Evolutionary conservation across 495 filamentous ascomycete species (phyloP).

Genomic region (Hypoxylon fragiforme): DNA sequence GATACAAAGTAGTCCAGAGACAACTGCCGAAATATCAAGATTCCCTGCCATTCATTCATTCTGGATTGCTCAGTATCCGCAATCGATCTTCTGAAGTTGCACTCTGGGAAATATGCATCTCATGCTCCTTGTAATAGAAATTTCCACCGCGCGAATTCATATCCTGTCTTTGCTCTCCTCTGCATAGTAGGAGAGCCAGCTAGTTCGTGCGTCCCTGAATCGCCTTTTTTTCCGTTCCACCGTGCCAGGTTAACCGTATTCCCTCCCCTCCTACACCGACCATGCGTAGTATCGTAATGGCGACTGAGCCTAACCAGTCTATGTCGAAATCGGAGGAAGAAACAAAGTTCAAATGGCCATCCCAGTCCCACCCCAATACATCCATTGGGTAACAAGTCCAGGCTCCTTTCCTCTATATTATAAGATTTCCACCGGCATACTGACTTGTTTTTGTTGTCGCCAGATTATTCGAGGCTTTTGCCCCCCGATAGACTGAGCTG

Average conservation of each 20-base stretch:
- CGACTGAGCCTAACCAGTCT: slow-evolving; percentile 28
- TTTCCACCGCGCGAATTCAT: slow-evolving; percentile 1
- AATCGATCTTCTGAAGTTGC: background rate
- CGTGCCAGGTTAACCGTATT: background rate
- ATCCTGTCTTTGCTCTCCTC: slow-evolving; percentile 3
- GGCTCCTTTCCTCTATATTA: slow-evolving; percentile 17
- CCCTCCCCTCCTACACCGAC: slow-evolving; percentile 16
- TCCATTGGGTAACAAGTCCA: slow-evolving; percentile 10
- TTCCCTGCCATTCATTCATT: slow-evolving; percentile 2
- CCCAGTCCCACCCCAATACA: slow-evolving; percentile 8
- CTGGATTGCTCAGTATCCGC: slow-evolving; percentile 13
- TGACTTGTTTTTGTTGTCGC: background rate
- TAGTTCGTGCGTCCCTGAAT: too few relatives aligned
- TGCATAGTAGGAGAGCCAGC: too few relatives aligned
- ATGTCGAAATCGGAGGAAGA: slow-evolving; percentile 15
- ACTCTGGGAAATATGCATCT: background rate
- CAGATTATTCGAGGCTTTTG: background rate
- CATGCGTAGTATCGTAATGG: slow-evolving; percentile 30
- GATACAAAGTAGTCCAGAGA: too few relatives aligned
- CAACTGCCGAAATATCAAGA: too few relatives aligned
- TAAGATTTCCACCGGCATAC: slow-evolving; percentile 14
- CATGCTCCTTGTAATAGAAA: background rate
- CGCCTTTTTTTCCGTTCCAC: too few relatives aligned
- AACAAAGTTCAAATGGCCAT: slow-evolving; percentile 6
- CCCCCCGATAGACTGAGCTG: slow-evolving; percentile 7